phyloP scores from a whole-genome alignment of 495 filamentous ascomycete species.

The Opeltia flavorubescens region DNA sequence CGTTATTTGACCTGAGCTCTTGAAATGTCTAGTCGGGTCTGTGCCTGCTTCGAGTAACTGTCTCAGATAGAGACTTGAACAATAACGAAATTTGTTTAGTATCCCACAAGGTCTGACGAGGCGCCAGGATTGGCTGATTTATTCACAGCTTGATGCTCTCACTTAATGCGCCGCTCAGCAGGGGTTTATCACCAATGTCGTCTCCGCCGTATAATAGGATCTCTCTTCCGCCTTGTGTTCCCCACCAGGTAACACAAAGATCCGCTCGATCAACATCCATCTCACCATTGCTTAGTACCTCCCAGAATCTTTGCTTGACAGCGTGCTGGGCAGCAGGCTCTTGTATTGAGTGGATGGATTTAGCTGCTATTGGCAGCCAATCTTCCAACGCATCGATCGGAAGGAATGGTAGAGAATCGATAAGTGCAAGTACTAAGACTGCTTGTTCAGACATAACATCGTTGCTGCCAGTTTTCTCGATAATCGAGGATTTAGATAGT shows the following conservation, averaged over 20 bases:
- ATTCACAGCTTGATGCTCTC: constrained; percentile 14
- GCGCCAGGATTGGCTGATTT: background rate
- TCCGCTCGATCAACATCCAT: constrained; percentile 82
- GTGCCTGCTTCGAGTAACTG: too few species aligned
- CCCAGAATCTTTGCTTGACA: constrained; percentile 72
- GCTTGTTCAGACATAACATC: constrained; percentile 60
- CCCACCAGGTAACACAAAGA: constrained; percentile 82
- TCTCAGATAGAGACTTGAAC: too few species aligned
- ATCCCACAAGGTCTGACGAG: too few species aligned
- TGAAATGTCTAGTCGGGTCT: too few species aligned
- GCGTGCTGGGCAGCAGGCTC: constrained; percentile 46
- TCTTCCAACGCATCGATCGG: constrained; percentile 55
- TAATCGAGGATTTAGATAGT: background rate
- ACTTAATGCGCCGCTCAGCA: constrained; percentile 48
- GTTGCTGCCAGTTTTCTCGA: background rate
- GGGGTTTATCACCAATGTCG: constrained; percentile 20
- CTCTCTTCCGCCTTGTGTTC: constrained; percentile 51
- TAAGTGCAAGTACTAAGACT: constrained; percentile 60
- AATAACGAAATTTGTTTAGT: too few species aligned
- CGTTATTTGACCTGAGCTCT: too few species aligned
- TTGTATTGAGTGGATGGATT: constrained; percentile 46
- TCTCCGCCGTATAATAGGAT: constrained; percentile 41
- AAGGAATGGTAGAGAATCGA: constrained; percentile 71
- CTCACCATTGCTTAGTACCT: constrained; percentile 68
- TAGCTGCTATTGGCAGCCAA: constrained; percentile 60